Base-by-base conservation (phyloP, 2,329 filamentous ascomycete species). In the Onygenales sp. region DNA sequence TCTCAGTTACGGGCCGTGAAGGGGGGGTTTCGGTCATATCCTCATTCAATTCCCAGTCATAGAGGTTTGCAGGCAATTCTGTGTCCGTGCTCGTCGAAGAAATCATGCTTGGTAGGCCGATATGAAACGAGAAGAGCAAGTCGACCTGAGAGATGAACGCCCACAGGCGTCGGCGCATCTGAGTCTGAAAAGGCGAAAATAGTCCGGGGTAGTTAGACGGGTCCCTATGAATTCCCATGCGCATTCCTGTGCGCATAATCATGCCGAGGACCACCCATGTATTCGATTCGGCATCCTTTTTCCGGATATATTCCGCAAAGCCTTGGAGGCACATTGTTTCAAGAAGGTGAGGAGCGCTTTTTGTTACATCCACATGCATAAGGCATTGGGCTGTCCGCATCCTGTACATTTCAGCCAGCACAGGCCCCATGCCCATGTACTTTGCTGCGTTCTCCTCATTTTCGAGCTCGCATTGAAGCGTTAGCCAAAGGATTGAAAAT, bases 201-300 rank as follows among this genome's bases (percentile, higher is more conserved):
- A 73, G 67, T 9, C 66, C 64, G 1, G 59, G 44, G 47, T 70
- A 68, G 13, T 65, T 61, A 2, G 64, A 62, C 2, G 69, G 66
- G 14, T 74, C 71, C 10, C 71, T 65, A 50, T 73, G 72, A 51
- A 72, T 70, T 3, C 72, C 72, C 68, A 72, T 70, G 2, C 66
- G 65, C 46, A 65, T 58, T 27, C 64, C 61, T 41, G 69, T 54
- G 10, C 63, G 61, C 9, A 67, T 50, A 39, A 60, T 59, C 17
- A 63, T 57, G 7, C 63, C 57, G 9, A 67, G 51, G 14, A 66
- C 55, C 33, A 68, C 52, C 65, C 66, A 67, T 32, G 47, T 50
- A 48, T 59, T 59, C 31, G 42, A 56, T 51, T 50, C 55, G 31
- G 35, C 50, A 53, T 64, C 64, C 54, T 57, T 57, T 31, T 43